phyloP scores from a whole-genome alignment of 2,329 filamentous ascomycete species.

The Berkeleyomyces basicola region DNA sequence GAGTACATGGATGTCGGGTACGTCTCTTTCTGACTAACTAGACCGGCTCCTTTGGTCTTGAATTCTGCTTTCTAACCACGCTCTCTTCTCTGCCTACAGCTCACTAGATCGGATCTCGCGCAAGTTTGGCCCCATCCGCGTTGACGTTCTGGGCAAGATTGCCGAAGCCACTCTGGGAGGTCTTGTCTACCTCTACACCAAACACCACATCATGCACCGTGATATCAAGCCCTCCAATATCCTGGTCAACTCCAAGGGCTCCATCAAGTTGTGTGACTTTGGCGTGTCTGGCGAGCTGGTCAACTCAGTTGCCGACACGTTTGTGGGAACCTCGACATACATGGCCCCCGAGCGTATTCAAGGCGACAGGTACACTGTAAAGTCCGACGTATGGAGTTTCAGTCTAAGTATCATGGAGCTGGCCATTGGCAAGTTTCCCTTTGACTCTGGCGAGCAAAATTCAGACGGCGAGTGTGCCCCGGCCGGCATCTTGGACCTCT shows the following conservation, averaged over 20 bases:
- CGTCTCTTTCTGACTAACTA: conserved; percentile 22
- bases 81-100: conserved; percentile 29
- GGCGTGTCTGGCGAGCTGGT: conserved; percentile 96
- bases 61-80: not conserved
- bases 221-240: conserved; percentile 99
- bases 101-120: conserved; percentile 87
- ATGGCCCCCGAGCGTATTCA: conserved; percentile 98
- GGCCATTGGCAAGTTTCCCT: conserved; percentile 93
- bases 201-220: conserved; percentile 96
- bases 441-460: conserved; percentile 55
- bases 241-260: conserved; percentile 80
- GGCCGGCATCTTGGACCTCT: conserved; percentile 83
- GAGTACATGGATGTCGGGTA: conserved; percentile 99
- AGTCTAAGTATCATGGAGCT: conserved; percentile 91
- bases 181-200: conserved; percentile 84
- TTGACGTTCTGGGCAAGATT: conserved; percentile 94
- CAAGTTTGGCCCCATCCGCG: conserved; percentile 84
- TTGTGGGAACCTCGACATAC: conserved; percentile 96
- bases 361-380: conserved; percentile 91
- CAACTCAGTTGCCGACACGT: conserved; percentile 95
- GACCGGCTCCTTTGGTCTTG: not conserved
- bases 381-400: conserved; percentile 98
- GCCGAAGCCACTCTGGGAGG: conserved; percentile 89
- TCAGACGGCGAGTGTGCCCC: conserved; percentile 66
- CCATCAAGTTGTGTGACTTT: conserved; percentile 97